Base-by-base conservation (phyloP, 208 protist species). In the Leishmania arabica region DNA sequence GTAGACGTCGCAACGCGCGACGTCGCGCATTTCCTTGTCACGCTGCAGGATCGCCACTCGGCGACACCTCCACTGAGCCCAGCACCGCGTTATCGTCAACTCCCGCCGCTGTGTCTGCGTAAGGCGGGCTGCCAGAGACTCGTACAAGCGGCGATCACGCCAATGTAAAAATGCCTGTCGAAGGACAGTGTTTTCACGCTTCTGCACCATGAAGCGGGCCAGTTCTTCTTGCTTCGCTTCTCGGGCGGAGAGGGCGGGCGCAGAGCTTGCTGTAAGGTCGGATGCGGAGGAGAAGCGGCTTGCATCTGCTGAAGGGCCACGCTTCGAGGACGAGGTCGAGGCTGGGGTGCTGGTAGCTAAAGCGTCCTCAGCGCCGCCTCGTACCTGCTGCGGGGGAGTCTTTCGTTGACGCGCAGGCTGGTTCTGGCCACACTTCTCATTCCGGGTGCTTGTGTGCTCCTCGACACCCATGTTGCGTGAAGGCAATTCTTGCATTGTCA, bases 81-180 rank as follows among this genome's bases (percentile, higher is more conserved):
- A 78, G 68, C 83, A 64, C 34, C 49, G 79, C 77, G 49, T 54
- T 79, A 3, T 54, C n/a, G 51, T 66, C 17, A n/a, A 19, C 42
- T 83, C 69, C 8, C 45, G 19, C 6, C 60, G 60, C 60, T 84
- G 77, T 37, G 31, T 9, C 21, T 34, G 31, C 3, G 90, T 2
- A 62, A 88, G 87, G 68, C 79, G 79, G 8, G 78, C 24, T 2
- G 79, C 78, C 64, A 91, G 56, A 6, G 81, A 76, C 34, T 86
- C 79, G 81, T 89, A 87, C 24, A 90, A 81, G 0, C 89, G 85
- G 13, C 78, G 37, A 68, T 90, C 81, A 19, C 87, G 84, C 87
- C 91, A 95, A 37, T 76, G 60, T 51, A 79, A 56, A 81, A 84
- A 85, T 37, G 49, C 62, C 42, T 24, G 31, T 19, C 65, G 80